Evolutionary conservation across 208 protist species (phyloP).

Genomic region (Trypanosoma brucei): DNA sequence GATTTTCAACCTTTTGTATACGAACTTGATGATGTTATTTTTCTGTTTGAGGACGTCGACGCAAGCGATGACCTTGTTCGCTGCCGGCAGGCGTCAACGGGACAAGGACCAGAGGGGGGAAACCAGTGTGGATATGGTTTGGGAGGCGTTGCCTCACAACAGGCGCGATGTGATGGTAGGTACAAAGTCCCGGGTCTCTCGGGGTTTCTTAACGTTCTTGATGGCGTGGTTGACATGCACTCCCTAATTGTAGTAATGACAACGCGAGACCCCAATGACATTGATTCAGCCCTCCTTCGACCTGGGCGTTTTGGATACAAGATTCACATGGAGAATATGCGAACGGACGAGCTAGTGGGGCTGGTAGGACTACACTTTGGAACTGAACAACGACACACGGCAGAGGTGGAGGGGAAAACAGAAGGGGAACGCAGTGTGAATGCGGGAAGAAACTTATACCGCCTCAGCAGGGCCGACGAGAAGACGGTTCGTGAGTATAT

Average conservation of each 20-base stretch:
- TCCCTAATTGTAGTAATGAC: conserved; percentile 84
- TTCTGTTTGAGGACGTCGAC: conserved; percentile 82
- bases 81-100: conserved; percentile 16
- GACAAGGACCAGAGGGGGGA: not conserved
- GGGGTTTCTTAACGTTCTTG: conserved; percentile 84
- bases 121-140: not conserved
- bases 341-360: conserved; percentile 33
- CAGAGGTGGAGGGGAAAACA: not conserved
- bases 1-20: conserved; percentile 47
- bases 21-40: conserved; percentile 71
- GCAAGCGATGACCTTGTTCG: conserved; percentile 47
- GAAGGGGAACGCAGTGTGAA: not conserved
- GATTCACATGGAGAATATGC: conserved; percentile 67
- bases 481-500: conserved; percentile 8
- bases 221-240: conserved; percentile 83
- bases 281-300: conserved; percentile 85
- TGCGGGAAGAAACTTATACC: not conserved
- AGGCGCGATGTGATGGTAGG: conserved; percentile 27
- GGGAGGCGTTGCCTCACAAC: not conserved
- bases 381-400: conserved; percentile 17
- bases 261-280: conserved; percentile 77
- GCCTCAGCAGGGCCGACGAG: not conserved
- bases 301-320: conserved; percentile 76
- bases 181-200: conserved; percentile 68
- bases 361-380: conserved; percentile 80